Conservation (phyloP, 78 protist genomes). For the Pigoraptor vietnamica region DNA sequence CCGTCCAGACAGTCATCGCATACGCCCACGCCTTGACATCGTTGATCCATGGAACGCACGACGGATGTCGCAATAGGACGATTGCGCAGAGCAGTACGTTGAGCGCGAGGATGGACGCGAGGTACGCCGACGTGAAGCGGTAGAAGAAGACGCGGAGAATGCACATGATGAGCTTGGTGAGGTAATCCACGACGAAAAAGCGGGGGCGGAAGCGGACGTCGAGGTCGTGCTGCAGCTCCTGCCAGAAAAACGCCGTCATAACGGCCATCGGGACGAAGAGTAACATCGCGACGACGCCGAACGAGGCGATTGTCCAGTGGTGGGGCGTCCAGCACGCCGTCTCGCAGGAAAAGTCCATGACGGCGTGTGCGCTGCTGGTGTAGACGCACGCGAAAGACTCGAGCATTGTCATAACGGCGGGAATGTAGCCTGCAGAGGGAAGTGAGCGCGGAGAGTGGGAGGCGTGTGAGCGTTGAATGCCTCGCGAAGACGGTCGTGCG, state of each 20-base stretch:
- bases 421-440: neutral
- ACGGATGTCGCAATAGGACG: neutral
- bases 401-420: neutral
- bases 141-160: neutral
- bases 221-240: neutral
- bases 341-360: neutral
- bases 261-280: neutral
- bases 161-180: neutral
- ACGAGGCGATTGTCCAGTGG: neutral
- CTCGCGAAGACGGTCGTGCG: too few species aligned
- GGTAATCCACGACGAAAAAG: neutral
- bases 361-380: neutral
- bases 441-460: neutral
- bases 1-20: neutral
- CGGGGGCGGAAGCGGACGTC: neutral
- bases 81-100: neutral
- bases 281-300: neutral
- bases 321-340: neutral
- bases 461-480: too few species aligned
- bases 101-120: neutral
- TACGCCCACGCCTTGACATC: neutral
- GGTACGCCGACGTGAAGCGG: neutral
- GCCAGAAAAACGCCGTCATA: neutral
- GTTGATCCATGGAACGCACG: neutral
- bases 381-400: neutral